Conservation (phyloP, 768 basidiomycete genomes). For the Leucogyrophana mollusca region DNA sequence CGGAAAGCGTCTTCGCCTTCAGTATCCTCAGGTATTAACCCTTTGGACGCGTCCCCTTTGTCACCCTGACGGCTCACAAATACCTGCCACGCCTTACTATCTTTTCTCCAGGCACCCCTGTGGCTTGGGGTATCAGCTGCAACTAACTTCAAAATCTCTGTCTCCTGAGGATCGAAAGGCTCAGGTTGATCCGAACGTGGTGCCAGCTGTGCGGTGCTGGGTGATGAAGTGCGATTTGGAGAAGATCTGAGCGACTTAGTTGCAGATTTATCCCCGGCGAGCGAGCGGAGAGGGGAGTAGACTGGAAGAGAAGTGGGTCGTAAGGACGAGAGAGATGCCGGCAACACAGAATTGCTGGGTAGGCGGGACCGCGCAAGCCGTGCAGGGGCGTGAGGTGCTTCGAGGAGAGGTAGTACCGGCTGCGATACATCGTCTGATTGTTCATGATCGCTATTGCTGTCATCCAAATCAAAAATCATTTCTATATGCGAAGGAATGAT, state of each 20-base stretch:
- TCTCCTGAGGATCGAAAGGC: constrained; percentile 41
- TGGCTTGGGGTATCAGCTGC: constrained; percentile 71
- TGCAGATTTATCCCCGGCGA: neutral
- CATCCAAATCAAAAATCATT: constrained; percentile 71
- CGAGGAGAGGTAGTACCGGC: constrained; percentile 36
- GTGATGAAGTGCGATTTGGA: neutral
- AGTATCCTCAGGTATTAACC: constrained; percentile 34
- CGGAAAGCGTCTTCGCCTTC: constrained; percentile 25
- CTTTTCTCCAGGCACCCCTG: constrained; percentile 65
- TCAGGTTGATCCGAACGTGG: constrained; percentile 18
- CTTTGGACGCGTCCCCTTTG: constrained; percentile 23
- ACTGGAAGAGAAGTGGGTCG: constrained; percentile 70
- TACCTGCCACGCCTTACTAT: constrained; percentile 61
- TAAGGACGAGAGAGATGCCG: constrained; percentile 56
- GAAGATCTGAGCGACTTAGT: neutral
- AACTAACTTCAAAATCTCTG: constrained; percentile 59
- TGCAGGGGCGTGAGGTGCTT: constrained; percentile 21
- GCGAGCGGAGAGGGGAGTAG: constrained; percentile 53
- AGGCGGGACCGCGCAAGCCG: constrained; percentile 24
- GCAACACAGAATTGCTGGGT: constrained; percentile 40
- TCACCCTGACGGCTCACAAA: constrained; percentile 43
- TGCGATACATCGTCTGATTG: constrained; percentile 28
- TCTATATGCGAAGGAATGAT: constrained; percentile 36
- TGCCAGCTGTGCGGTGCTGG: constrained; percentile 3
- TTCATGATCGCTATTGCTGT: constrained; percentile 37